These are phyloP conservation scores for Atalantia buxifolia DNA, from an alignment of 345 rosid genomes.

Conservation along the genomic window DNA sequence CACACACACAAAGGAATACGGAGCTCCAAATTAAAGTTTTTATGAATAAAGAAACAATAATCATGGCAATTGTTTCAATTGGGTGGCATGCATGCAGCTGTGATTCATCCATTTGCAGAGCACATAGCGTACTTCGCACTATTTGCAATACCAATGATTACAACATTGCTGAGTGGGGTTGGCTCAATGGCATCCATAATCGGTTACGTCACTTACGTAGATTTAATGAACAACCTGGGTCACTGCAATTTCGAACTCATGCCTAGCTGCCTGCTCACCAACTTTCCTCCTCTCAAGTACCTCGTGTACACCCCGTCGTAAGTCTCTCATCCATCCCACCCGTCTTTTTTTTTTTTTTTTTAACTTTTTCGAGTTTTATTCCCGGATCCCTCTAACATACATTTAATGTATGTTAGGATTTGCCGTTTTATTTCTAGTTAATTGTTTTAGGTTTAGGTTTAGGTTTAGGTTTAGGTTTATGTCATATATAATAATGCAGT, in stretches of 20 bases:
- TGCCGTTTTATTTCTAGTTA: not conserved
- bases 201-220: conserved; percentile 44
- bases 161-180: conserved; percentile 26
- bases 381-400: no score
- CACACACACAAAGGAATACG: no score
- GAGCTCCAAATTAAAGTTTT: no score
- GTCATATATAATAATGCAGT: no score
- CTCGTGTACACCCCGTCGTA: conserved; percentile 52
- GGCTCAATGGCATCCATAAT: conserved; percentile 22
- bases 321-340: conserved; percentile 3
- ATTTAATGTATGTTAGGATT: no score
- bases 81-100: conserved; percentile 38
- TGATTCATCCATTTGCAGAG: conserved; percentile 40
- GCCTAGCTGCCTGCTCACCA: conserved; percentile 29
- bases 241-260: conserved; percentile 56
- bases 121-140: conserved; percentile 47
- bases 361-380: not conserved
- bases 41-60: no score
- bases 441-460: no score
- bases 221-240: conserved; percentile 54
- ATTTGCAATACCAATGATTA: conserved; percentile 40
- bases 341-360: not conserved
- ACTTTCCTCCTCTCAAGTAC: conserved; percentile 46
- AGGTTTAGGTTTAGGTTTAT: no score
- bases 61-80: not conserved